Percentiles rank a stretch among this genome's conserved stretches.
These are phyloP conservation scores for Sarocladium oryzae DNA, from an alignment of 2,329 filamentous ascomycete genomes.

Conservation along the genomic window DNA sequence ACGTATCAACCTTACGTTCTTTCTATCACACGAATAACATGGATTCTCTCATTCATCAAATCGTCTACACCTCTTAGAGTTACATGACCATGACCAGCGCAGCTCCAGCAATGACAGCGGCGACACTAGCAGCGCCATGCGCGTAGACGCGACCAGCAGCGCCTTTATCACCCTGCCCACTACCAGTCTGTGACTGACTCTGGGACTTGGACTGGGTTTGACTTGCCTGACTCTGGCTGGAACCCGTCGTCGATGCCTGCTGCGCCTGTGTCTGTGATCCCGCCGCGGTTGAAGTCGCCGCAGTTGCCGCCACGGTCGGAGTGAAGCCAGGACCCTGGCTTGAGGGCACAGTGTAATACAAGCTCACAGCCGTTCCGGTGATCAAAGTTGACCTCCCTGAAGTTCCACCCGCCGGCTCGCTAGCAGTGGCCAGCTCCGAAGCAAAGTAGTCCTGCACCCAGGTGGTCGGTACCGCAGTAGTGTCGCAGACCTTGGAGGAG, in stretches of 20 bases:
- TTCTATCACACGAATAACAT: not conserved
- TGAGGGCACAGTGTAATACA: slow-evolving; percentile 35
- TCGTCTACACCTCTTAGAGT: not conserved
- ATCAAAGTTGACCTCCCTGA: not conserved
- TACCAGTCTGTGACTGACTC: not conserved
- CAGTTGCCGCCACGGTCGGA: slow-evolving; percentile 26
- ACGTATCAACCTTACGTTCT: not conserved
- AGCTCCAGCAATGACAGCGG: not conserved
- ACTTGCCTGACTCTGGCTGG: not conserved
- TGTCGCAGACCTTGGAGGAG: not conserved
- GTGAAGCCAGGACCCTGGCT: slow-evolving; percentile 32
- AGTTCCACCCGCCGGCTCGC: not conserved
- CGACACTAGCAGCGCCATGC: not conserved
- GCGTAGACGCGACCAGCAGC: not conserved
- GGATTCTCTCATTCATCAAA: not conserved
- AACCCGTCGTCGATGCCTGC: not conserved
- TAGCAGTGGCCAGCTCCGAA: slow-evolving; percentile 13
- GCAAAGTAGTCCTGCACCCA: slow-evolving; percentile 27
- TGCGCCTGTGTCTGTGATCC: slow-evolving; percentile 7
- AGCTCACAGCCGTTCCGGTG: slow-evolving; percentile 23
- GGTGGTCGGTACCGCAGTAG: slow-evolving; percentile 26
- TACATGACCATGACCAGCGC: not conserved
- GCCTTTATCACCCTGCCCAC: not conserved
- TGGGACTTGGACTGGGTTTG: too few species aligned
- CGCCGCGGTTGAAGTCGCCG: slow-evolving; percentile 15